Conservation (phyloP, 2,329 filamentous ascomycete species). For the Taxawa tesnikishii region DNA sequence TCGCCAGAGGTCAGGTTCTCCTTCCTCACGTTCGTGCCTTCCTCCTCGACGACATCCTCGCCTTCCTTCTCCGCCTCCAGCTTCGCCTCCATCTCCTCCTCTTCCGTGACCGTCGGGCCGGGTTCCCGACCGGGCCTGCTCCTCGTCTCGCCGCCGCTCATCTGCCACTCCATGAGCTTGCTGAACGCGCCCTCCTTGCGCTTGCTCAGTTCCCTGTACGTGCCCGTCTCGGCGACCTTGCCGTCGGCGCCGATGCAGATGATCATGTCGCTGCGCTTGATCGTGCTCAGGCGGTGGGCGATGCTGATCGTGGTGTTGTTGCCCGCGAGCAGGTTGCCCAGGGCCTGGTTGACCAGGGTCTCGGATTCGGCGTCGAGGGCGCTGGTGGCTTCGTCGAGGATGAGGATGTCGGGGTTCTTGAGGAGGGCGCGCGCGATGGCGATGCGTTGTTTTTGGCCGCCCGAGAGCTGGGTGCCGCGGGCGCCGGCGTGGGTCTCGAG, state of each 20-base stretch:
- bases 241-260: constrained; percentile 83
- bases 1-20: constrained; percentile 8
- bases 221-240: constrained; percentile 80
- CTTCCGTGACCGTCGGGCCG: constrained; percentile 8
- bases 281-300: constrained; percentile 88
- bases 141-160: constrained; percentile 62
- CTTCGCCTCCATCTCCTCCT: constrained; percentile 2
- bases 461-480: constrained; percentile 83
- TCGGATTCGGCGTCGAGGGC: constrained; percentile 94
- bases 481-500: constrained; percentile 90
- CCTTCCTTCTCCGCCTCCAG: constrained; percentile 2
- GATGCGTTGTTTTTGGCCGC: constrained; percentile 95
- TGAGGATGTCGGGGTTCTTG: constrained; percentile 92
- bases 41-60: constrained; percentile 1
- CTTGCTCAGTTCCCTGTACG: constrained; percentile 63
- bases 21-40: constrained; percentile 2
- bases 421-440: constrained; percentile 90
- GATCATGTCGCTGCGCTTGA: constrained; percentile 89
- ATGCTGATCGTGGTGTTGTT: constrained; percentile 97
- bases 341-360: constrained; percentile 85
- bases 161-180: constrained; percentile 97
- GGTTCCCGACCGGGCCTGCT: constrained; percentile 9
- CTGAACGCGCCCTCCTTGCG: constrained; percentile 75
- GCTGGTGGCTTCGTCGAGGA: constrained; percentile 89
- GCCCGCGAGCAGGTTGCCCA: constrained; percentile 67